Evolutionary conservation across 257 asterid species (phyloP).

Genomic region (Orobanche coerulescens): DNA sequence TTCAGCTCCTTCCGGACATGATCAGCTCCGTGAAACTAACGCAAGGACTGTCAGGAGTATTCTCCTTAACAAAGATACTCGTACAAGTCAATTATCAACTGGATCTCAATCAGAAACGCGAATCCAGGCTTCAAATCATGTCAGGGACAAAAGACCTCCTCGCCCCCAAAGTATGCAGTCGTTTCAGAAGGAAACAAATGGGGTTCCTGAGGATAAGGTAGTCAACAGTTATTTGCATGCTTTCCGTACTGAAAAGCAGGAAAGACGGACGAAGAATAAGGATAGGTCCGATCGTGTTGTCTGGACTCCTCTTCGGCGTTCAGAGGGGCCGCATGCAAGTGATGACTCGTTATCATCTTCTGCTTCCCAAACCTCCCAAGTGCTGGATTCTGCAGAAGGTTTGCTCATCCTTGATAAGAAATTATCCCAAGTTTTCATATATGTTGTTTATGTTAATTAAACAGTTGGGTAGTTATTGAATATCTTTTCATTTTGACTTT

Average conservation of each 20-base stretch:
- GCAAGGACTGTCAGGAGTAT: slow-evolving; percentile 66
- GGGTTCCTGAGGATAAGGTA: slow-evolving; percentile 39
- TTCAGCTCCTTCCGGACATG: slow-evolving; percentile 34
- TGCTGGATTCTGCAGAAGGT: slow-evolving; percentile 58
- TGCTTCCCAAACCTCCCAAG: slow-evolving; percentile 46
- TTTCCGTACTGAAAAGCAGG: slow-evolving; percentile 41
- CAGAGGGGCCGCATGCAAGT: slow-evolving; percentile 58
- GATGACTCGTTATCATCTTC: slow-evolving; percentile 56
- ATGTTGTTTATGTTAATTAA: slow-evolving; percentile 3
- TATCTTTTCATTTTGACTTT: too few species aligned
- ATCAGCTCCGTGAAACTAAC: slow-evolving; percentile 52
- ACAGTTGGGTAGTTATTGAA: too few species aligned
- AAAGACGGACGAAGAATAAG: slow-evolving; percentile 54
- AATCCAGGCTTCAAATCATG: slow-evolving; percentile 28
- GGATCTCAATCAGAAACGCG: slow-evolving; percentile 42
- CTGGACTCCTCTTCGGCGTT: slow-evolving; percentile 64
- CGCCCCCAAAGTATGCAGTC: slow-evolving; percentile 44
- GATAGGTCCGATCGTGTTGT: slow-evolving; percentile 85
- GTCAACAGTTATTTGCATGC: slow-evolving; percentile 30
- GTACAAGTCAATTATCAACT: slow-evolving; percentile 35
- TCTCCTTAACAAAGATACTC: slow-evolving; percentile 45
- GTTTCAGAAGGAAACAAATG: slow-evolving; percentile 43
- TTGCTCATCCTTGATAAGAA: not conserved
- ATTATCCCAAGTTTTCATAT: not conserved
- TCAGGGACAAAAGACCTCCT: slow-evolving; percentile 59